Base-by-base conservation (phyloP, 148 eudicot genomes). In the Chenopodium album region DNA sequence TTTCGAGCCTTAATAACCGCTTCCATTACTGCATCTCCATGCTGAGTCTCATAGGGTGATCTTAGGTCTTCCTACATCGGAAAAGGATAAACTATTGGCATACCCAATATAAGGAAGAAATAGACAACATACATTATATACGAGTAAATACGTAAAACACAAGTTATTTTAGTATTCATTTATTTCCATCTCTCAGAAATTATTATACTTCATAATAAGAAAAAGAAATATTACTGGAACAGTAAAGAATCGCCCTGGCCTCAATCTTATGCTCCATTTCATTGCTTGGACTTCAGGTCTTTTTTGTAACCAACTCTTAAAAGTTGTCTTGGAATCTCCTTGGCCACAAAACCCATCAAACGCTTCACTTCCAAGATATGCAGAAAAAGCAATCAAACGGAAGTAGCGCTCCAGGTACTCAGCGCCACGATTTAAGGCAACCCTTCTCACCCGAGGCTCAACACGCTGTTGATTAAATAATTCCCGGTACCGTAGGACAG, bases 21-120 rank as follows among this genome's bases (percentile, higher is more conserved):
- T 84, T 95, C 98, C 98, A 95, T 95, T 47, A 95, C 92, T 65
- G 98, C 97, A 92, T 95, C 98, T 72, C 98, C 98, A 79, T 95
- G 98, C 82, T 95, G 97, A 83, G 91, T 90, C 83, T 95, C 98
- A 82, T 89, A 90, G 13, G 94, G 94, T 54, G 91, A 89, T 87
- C 98, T 85, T 87, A 92, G 70, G 78, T 91, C 95, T 87, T 93
- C 98, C 98, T 95, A 85, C 80, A 82, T 79, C 67, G 73, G 77
- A 48, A 65, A 81, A 84, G 75, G 76, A 69, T 28, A 82, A 78
- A 63, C 62, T n/a, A 79, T 73, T 26, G 59, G 76, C 47, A 84
- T 26, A 73, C 23, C 13, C 62, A 73, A 52, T 46, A 26, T 16
- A 9, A 48, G 71, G 26, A 17, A 81, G 67, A 44, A 68, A 56